Conservation (phyloP, 495 filamentous ascomycete species). For the Halenospora varia region DNA sequence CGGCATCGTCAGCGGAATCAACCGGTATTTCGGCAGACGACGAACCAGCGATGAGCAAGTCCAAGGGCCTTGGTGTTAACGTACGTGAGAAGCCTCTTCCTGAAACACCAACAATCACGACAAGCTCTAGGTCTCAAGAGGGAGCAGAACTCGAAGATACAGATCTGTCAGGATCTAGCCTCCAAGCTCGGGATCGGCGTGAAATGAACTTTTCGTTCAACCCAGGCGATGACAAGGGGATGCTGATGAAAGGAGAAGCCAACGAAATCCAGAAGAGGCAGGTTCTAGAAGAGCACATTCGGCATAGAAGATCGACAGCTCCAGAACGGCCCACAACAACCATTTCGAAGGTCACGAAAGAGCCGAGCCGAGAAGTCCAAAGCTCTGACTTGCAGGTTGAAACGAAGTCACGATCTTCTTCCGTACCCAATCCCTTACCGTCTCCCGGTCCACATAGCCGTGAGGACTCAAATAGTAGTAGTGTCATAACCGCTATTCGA, state of each 20-base stretch:
- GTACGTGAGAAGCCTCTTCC: conserved; percentile 10
- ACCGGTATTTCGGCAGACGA: neutral
- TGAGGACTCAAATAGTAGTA: conserved; percentile 14
- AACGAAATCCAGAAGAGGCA: neutral
- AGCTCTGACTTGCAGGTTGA: no score
- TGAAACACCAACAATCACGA: neutral
- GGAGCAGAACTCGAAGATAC: neutral
- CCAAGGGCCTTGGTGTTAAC: neutral
- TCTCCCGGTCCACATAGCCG: neutral
- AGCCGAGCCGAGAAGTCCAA: neutral
- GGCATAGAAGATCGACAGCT: neutral
- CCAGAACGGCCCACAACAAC: neutral
- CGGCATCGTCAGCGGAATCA: conserved; percentile 6
- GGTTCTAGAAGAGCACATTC: neutral
- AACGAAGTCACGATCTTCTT: neutral
- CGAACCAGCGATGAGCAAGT: neutral
- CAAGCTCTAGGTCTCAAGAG: neutral
- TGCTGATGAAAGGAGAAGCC: neutral
- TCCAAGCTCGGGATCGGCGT: neutral
- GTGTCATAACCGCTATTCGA: conserved; percentile 14
- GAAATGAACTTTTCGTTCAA: conserved; percentile 19
- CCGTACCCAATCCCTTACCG: neutral
- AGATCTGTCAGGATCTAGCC: neutral
- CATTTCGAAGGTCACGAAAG: neutral
- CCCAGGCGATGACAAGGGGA: conserved; percentile 18